phyloP scores from a whole-genome alignment of 2,329 filamentous ascomycete species.

The Trichocomaceae sp. region DNA sequence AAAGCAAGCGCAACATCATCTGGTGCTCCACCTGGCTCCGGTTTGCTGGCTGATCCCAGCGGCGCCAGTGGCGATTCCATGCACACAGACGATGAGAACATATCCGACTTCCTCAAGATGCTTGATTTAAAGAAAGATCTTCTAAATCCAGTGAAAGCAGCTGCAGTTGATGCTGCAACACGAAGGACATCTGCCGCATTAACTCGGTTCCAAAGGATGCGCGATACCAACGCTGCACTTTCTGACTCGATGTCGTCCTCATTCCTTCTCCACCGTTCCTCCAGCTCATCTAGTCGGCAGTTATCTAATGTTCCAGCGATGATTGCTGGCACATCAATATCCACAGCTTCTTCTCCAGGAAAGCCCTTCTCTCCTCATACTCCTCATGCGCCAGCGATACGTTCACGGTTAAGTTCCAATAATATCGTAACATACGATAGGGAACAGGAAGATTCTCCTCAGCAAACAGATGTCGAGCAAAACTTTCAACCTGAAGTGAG shows the following conservation, averaged over 20 bases:
- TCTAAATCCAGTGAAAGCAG: slow-evolving; percentile 55
- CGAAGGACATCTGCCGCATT: slow-evolving; percentile 73
- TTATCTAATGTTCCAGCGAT: slow-evolving; percentile 58
- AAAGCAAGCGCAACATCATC: slow-evolving; percentile 47
- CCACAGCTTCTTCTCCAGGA: slow-evolving; percentile 79
- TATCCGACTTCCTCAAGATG: slow-evolving; percentile 84
- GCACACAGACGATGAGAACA: slow-evolving; percentile 83
- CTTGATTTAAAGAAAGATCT: slow-evolving; percentile 86
- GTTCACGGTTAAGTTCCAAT: slow-evolving; percentile 86
- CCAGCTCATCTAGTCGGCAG: slow-evolving; percentile 69
- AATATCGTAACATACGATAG: slow-evolving; percentile 66
- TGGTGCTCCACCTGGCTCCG: slow-evolving; percentile 64
- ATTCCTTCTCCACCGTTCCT: slow-evolving; percentile 73
- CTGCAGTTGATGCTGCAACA: slow-evolving; percentile 58
- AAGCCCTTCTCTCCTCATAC: slow-evolving; percentile 87
- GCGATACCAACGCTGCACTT: slow-evolving; percentile 78
- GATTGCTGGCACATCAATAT: slow-evolving; percentile 62
- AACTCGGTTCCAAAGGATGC: slow-evolving; percentile 79
- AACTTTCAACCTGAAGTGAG: slow-evolving; percentile 32
- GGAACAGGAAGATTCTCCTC: slow-evolving; percentile 28
- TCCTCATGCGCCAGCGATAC: slow-evolving; percentile 87
- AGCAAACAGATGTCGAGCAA: slow-evolving; percentile 24
- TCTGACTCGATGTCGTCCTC: slow-evolving; percentile 94
- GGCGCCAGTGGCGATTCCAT: slow-evolving; percentile 58
- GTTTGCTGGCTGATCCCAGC: slow-evolving; percentile 63